These are phyloP conservation scores for Lodderomyces theae DNA, from an alignment of 1,139 yeast genomes.

Conservation along the genomic window DNA sequence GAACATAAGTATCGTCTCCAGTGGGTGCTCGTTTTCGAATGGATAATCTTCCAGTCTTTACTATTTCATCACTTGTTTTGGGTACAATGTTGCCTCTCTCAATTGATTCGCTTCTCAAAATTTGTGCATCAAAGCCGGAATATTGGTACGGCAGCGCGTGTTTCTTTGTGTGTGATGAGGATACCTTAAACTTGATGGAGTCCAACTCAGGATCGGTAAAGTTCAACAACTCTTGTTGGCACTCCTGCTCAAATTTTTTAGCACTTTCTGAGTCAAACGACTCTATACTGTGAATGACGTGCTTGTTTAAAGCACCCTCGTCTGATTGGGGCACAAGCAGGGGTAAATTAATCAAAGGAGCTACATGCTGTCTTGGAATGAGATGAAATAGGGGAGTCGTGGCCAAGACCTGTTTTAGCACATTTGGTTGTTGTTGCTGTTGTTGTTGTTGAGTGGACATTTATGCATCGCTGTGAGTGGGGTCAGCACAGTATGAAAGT, in stretches of 20 bases:
- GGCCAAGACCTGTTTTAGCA: constrained; percentile 24
- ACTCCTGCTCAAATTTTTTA: constrained; percentile 12
- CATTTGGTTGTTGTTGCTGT: constrained; percentile 15
- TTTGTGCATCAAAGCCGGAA: constrained; percentile 5
- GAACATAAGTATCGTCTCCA: constrained; percentile 13
- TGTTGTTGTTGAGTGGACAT: constrained; percentile 2
- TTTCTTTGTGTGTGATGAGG: constrained; percentile 9
- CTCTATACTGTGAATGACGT: not conserved
- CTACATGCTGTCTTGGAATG: constrained; percentile 29
- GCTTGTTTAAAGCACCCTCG: constrained; percentile 4
- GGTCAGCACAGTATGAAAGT: no score
- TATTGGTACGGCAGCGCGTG: constrained; percentile 1
- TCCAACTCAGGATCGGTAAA: constrained; percentile 19
- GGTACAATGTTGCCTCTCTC: not conserved
- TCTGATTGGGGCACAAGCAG: constrained; percentile 8
- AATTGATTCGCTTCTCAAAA: not conserved
- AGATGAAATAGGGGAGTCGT: constrained; percentile 30
- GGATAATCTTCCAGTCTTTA: constrained; percentile 13
- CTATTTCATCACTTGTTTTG: constrained; percentile 1
- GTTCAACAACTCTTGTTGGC: constrained; percentile 19
- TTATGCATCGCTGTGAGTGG: not conserved
- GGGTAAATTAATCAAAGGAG: constrained; percentile 18
- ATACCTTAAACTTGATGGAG: constrained; percentile 12
- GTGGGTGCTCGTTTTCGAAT: constrained; percentile 14
- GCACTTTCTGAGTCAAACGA: constrained; percentile 5